Conservation (phyloP, 2,329 filamentous ascomycete genomes). For the Trichoderma afroharzianum region DNA sequence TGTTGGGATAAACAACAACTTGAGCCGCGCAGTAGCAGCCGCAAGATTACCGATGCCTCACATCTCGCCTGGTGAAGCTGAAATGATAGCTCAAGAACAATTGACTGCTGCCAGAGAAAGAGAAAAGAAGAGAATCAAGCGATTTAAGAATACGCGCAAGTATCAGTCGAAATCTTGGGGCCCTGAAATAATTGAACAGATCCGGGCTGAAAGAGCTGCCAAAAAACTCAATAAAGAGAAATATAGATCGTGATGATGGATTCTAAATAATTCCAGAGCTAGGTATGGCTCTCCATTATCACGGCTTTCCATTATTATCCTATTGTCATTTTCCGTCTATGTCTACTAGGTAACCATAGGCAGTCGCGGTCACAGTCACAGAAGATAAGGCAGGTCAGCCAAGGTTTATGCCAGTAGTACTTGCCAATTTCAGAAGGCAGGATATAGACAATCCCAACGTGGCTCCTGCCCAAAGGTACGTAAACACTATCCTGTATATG, state of each 20-base stretch:
- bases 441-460: not conserved
- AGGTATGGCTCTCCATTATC: not conserved
- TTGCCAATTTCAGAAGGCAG: not conserved
- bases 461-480: not conserved
- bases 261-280: not conserved
- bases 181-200: too few relatives aligned
- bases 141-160: too few relatives aligned
- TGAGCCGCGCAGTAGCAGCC: too few relatives aligned
- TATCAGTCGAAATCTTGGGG: too few relatives aligned
- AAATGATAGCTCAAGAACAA: too few relatives aligned
- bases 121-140: too few relatives aligned
- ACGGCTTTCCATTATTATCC: not conserved
- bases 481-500: not conserved
- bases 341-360: not conserved
- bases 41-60: too few relatives aligned
- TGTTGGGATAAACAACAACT: too few relatives aligned
- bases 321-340: not conserved
- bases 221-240: not conserved
- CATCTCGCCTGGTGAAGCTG: too few relatives aligned
- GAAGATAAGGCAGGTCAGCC: not conserved
- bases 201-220: not conserved
- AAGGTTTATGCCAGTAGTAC: not conserved
- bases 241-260: not conserved
- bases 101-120: too few relatives aligned
- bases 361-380: constrained; percentile 1